Conservation (phyloP, 768 basidiomycete genomes). For the Hypholoma fasciculare region DNA sequence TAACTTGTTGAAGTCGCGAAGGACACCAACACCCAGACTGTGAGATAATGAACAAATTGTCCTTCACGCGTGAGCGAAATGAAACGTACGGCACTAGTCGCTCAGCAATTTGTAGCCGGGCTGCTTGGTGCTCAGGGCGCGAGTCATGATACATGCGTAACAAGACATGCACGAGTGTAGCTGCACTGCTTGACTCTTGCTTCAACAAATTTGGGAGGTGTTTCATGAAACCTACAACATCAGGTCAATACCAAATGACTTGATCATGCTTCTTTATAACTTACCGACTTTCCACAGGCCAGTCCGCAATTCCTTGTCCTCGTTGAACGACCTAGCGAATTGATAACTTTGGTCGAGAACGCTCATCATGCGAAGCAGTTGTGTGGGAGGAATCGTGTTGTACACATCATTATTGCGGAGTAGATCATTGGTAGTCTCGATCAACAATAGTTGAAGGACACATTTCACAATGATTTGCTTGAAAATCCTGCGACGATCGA, state of each 20-base stretch:
- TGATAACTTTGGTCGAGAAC: constrained; percentile 97
- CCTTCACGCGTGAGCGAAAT: constrained; percentile 4
- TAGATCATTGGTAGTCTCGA: constrained; percentile 96
- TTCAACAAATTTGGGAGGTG: constrained; percentile 96
- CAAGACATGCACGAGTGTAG: constrained; percentile 90
- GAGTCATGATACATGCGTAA: constrained; percentile 93
- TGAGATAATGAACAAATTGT: background rate
- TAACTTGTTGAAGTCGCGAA: constrained; percentile 89
- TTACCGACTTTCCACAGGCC: constrained; percentile 99
- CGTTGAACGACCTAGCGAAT: constrained; percentile 96
- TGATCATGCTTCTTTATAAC: constrained; percentile 30
- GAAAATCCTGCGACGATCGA: constrained; percentile 84
- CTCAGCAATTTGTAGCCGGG: constrained; percentile 77
- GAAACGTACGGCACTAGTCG: constrained; percentile 66
- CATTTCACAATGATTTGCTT: constrained; percentile 99
- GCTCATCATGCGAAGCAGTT: constrained; percentile 90
- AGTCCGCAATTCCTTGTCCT: constrained; percentile 95
- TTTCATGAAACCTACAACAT: constrained; percentile 90
- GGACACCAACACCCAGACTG: constrained; percentile 84
- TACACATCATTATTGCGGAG: constrained; percentile 93
- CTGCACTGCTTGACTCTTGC: constrained; percentile 96
- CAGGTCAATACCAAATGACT: background rate
- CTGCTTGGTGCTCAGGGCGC: constrained; percentile 83
- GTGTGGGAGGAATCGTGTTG: constrained; percentile 89
- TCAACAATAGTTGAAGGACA: constrained; percentile 92